Evolutionary conservation across 2,329 filamentous ascomycete species (phyloP).

Genomic region (Aspergillus novoparasiticus): DNA sequence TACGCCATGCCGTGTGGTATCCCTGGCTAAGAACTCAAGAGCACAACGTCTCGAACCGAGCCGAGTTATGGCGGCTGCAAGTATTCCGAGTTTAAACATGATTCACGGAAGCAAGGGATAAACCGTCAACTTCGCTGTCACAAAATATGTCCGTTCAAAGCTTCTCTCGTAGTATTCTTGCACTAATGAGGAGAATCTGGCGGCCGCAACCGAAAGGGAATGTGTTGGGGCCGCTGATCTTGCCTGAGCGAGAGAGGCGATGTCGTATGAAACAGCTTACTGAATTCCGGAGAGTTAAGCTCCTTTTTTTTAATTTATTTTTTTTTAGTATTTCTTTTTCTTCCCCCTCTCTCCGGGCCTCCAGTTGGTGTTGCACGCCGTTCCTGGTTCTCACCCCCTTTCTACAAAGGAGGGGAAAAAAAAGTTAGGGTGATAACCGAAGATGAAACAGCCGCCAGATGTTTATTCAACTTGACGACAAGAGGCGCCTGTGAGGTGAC

Average conservation of each 20-base stretch:
- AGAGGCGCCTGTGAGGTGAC: constrained; percentile 13
- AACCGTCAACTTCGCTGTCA: constrained; percentile 1
- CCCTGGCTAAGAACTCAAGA: constrained; percentile 4
- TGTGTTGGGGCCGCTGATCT: constrained; percentile 16
- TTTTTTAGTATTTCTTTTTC: background rate
- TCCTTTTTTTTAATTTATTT: background rate
- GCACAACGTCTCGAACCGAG: constrained; percentile 19
- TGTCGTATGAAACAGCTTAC: constrained; percentile 11
- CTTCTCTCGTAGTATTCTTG: background rate
- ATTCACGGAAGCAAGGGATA: background rate
- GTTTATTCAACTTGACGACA: constrained; percentile 9
- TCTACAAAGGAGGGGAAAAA: background rate
- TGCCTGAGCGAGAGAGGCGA: constrained; percentile 7
- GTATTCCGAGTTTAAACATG: constrained; percentile 9
- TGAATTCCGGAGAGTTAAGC: constrained; percentile 5
- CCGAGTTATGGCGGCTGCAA: constrained; percentile 14
- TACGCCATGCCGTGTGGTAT: constrained; percentile 15
- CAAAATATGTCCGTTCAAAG: constrained; percentile 4
- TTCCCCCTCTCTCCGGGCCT: background rate
- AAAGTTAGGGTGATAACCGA: background rate
- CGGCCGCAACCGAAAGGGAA: constrained; percentile 9
- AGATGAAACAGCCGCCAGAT: background rate
- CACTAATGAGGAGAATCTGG: constrained; percentile 1
- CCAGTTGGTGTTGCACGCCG: constrained; percentile 1
- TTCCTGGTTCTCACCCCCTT: constrained; percentile 6